phyloP scores from a whole-genome alignment of 768 basidiomycete genomes.

The Tylopilus cervinicoccineus region DNA sequence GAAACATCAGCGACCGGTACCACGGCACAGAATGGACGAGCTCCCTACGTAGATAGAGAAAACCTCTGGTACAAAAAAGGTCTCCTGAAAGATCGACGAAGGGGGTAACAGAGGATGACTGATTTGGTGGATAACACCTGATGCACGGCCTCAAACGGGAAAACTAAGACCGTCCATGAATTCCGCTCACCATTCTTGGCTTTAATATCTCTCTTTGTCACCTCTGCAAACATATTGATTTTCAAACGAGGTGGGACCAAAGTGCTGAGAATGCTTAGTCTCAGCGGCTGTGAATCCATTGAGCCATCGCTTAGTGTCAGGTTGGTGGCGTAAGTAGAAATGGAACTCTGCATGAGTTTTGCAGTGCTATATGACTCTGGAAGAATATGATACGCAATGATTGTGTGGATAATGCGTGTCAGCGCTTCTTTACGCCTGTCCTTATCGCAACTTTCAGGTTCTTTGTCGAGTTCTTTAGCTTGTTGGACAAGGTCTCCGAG shows the following conservation, averaged over 20 bases:
- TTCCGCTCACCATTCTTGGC: constrained; percentile 6
- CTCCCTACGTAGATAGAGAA: constrained; percentile 13
- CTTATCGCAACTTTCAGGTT: constrained; percentile 41
- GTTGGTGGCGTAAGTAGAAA: constrained; percentile 50
- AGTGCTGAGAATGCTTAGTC: constrained; percentile 37
- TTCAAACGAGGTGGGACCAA: constrained; percentile 33
- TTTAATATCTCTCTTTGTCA: constrained; percentile 9
- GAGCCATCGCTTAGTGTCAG: constrained; percentile 40
- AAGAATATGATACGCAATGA: constrained; percentile 40
- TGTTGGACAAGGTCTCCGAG: constrained; percentile 10
- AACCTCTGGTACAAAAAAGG: constrained; percentile 4
- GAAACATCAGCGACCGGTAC: not conserved
- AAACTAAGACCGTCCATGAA: not conserved
- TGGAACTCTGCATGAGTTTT: constrained; percentile 50
- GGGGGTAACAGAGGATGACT: constrained; percentile 10
- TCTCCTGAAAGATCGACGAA: constrained; percentile 13
- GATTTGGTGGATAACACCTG: constrained; percentile 14
- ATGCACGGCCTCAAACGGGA: not conserved
- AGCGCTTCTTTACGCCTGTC: constrained; percentile 52
- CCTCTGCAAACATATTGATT: constrained; percentile 14
- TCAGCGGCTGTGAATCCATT: constrained; percentile 42
- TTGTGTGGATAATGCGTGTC: constrained; percentile 48
- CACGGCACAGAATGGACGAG: not conserved
- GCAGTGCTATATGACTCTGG: constrained; percentile 39
- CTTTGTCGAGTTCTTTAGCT: constrained; percentile 37